Conservation (phyloP, 345 rosid species). For the Aquilaria malaccensis region DNA sequence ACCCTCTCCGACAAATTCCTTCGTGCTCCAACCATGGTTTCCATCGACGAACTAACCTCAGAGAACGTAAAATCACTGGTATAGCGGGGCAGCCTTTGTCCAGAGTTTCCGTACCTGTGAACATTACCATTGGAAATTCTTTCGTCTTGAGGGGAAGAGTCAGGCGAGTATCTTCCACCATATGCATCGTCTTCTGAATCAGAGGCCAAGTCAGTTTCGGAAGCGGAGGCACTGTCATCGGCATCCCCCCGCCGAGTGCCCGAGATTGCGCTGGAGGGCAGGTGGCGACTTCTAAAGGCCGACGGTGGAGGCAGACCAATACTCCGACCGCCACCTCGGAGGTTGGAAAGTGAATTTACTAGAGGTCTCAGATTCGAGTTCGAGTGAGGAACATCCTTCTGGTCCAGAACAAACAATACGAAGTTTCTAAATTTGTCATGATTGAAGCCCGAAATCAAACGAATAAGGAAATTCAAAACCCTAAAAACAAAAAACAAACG, state of each 20-base stretch:
- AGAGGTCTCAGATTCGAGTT: constrained; percentile 30
- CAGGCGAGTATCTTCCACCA: constrained; percentile 43
- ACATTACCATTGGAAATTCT: constrained; percentile 31
- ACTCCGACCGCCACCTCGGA: constrained; percentile 26
- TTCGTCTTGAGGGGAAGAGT: constrained; percentile 64
- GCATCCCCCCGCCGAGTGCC: constrained; percentile 26
- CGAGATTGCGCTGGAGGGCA: constrained; percentile 42
- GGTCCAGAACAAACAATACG: constrained; percentile 6
- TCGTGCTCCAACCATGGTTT: constrained; percentile 41
- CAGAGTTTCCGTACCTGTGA: constrained; percentile 24
- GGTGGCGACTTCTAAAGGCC: constrained; percentile 54
- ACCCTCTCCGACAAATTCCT: constrained; percentile 28
- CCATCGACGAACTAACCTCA: constrained; percentile 84
- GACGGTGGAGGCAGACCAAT: constrained; percentile 49
- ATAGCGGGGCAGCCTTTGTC: constrained; percentile 28
- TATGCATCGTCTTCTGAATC: constrained; percentile 54
- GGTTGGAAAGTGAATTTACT: constrained; percentile 25
- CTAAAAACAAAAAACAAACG: neutral
- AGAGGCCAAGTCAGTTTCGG: constrained; percentile 53
- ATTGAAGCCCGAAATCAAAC: neutral
- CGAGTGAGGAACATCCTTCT: constrained; percentile 31
- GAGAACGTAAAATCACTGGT: constrained; percentile 47
- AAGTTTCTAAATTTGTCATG: neutral
- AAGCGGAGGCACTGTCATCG: constrained; percentile 38
- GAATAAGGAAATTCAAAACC: neutral